phyloP scores from a whole-genome alignment of 768 basidiomycete species.

The Hericium rajendrae region DNA sequence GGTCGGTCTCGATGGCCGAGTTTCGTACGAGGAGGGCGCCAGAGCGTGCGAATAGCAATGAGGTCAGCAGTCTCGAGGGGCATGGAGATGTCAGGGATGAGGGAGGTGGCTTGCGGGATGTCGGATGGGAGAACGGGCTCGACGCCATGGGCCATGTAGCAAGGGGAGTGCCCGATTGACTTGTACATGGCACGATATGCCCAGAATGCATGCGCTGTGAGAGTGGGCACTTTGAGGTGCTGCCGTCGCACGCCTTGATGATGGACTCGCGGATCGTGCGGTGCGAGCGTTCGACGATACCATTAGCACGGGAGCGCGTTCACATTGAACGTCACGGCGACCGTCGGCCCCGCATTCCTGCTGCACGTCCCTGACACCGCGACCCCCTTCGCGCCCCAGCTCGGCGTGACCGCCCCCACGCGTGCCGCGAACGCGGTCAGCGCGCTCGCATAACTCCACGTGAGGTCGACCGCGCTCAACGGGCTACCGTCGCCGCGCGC shows the following conservation, averaged over 20 bases:
- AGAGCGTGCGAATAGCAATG: conserved; percentile 1
- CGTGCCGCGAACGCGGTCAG: conserved; percentile 54
- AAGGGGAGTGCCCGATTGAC: conserved; percentile 24
- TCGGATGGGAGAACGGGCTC: conserved; percentile 17
- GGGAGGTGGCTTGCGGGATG: conserved; percentile 14
- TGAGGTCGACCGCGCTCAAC: conserved; percentile 55
- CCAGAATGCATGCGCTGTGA: conserved; percentile 24
- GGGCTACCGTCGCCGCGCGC: conserved; percentile 39
- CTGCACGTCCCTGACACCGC: conserved; percentile 34
- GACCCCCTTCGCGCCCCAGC: conserved; percentile 64
- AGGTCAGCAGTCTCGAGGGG: conserved; percentile 8
- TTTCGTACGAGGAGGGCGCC: conserved; percentile 21
- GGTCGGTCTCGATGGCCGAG: conserved; percentile 16
- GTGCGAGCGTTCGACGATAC: conserved; percentile 25
- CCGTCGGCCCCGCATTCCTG: conserved; percentile 18
- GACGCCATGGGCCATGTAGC: conserved; percentile 11
- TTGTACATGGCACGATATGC: conserved; percentile 24
- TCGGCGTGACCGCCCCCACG: conserved; percentile 34
- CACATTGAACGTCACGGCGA: conserved; percentile 56
- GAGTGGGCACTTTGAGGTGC: conserved; percentile 21
- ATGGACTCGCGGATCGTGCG: conserved; percentile 25
- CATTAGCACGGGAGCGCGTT: conserved; percentile 37
- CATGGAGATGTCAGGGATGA: neutral
- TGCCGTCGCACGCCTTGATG: conserved; percentile 24
- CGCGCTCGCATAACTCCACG: conserved; percentile 69